Conservation (phyloP, 2,329 filamentous ascomycete genomes). For the Aspergillus texensis region DNA sequence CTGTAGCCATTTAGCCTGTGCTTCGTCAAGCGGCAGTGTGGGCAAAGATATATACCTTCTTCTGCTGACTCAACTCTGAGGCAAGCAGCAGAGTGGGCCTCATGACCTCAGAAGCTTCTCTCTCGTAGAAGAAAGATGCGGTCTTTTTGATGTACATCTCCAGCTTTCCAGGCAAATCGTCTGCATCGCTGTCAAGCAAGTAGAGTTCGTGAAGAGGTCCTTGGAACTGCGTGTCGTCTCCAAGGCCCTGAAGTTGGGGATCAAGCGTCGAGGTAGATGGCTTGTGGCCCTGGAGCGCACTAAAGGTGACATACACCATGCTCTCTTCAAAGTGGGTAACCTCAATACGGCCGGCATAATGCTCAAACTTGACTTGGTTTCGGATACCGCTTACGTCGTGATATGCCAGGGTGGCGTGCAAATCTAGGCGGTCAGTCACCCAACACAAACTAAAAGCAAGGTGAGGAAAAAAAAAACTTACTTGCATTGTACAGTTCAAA, state of each 20-base stretch:
- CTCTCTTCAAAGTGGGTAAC: conserved; percentile 59
- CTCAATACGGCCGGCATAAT: conserved; percentile 56
- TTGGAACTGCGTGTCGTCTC: conserved; percentile 43
- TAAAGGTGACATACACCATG: conserved; percentile 52
- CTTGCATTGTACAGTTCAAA: conserved; percentile 60
- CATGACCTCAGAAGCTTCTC: conserved; percentile 55
- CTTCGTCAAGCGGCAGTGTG: background rate
- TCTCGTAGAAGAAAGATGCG: conserved; percentile 48
- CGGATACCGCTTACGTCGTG: conserved; percentile 54
- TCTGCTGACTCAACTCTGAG: conserved; percentile 39
- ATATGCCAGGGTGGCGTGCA: conserved; percentile 57
- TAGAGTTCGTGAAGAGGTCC: conserved; percentile 46
- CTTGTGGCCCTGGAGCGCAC: conserved; percentile 43
- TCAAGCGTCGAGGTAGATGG: conserved; percentile 40
- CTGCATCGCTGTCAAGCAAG: conserved; percentile 53
- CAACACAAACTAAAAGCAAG: background rate
- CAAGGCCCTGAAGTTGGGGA: conserved; percentile 44
- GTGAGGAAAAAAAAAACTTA: conserved; percentile 24
- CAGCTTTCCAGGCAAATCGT: conserved; percentile 55
- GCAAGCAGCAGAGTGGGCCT: conserved; percentile 50
- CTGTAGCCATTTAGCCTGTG: conserved; percentile 21
- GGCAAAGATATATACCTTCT: conserved; percentile 35
- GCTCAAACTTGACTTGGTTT: conserved; percentile 51
- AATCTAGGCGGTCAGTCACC: conserved; percentile 33
- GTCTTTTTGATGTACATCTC: conserved; percentile 58